phyloP scores from a whole-genome alignment of 305 asterid species.

The Solanum hybrid region DNA sequence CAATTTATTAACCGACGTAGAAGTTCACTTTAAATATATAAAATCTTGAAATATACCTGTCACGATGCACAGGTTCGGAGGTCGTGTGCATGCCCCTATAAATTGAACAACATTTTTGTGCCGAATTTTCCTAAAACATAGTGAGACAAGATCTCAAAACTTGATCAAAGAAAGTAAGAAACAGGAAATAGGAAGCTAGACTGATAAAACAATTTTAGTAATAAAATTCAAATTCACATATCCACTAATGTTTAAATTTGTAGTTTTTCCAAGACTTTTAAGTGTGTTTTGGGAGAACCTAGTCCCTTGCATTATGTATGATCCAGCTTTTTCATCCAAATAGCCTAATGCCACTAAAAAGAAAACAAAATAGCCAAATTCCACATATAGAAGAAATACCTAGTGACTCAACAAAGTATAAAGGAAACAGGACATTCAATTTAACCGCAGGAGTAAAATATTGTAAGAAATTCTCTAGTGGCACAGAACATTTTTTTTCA shows the following conservation, averaged over 20 bases:
- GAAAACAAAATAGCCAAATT: not conserved
- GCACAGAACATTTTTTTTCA: not conserved
- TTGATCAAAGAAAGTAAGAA: not conserved
- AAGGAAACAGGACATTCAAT: not conserved
- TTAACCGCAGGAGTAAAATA: not conserved
- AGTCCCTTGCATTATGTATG: not conserved
- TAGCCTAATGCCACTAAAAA: not conserved
- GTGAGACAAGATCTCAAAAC: not conserved
- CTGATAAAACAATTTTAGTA: not conserved
- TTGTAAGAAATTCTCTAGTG: not conserved
- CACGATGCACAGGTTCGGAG: constrained; percentile 38
- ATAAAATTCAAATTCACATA: not conserved
- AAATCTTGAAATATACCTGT: constrained; percentile 21
- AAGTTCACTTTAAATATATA: not conserved
- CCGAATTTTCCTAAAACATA: constrained; percentile 29
- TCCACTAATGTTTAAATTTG: not conserved
- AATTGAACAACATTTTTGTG: constrained; percentile 47
- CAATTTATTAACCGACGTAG: not conserved
- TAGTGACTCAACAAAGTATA: not conserved
- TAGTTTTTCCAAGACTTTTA: not conserved
- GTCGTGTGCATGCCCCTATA: constrained; percentile 40
- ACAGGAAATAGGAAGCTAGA: not conserved
- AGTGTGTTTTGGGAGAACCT: not conserved
- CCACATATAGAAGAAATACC: not conserved
- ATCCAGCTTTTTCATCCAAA: not conserved